Evolutionary conservation across 2,329 filamentous ascomycete genomes (phyloP), one percentile per base, ranked within the genome.

Genomic region (Cytospora mali): DNA sequence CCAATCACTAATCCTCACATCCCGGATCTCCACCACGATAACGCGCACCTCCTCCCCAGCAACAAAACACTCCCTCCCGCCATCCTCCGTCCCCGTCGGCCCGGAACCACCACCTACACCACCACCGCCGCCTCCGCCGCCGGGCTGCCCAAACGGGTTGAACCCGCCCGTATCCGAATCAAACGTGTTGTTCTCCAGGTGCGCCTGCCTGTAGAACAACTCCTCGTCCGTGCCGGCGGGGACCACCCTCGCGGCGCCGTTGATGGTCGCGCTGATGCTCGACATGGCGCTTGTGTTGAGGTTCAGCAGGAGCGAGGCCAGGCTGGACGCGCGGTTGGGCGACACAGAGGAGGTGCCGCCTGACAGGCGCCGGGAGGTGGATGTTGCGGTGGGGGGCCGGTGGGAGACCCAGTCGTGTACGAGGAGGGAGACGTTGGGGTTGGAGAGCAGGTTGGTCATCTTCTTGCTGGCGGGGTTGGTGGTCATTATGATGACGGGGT

Each of bases 321-420:
- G 84, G 65, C 88, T 91, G 42, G 91, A 93, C 42, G 91, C 93
- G 16, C 88, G 84, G 65, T 48, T 48, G 31, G 59, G 63, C n/a
- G 55, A 57, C 21, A 29, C 33, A 46, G 63, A 58, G 28, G 86
- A 88, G 46, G 87, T 90, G 66, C 86, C 88, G 69, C 80, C 83
- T 7, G 80, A 86, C 53, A 81, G 80, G 66, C 84, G 79, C 51
- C 83, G 80, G 60, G 81, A 79, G 58, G 90, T 86, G 13, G 57
- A 25, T n/a, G 42, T 23, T 9, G 42, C n/a, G 9, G 90, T 93
- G 0, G 92, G 91, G 1, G 94, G 93, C 2, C 95, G 88, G 75
- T 96, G 92, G 1, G 92, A 96, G 63, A 97, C 90, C 95, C 84
- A 99, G 78, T 98, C 95, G 78, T 99, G 95, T 7, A 98, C 95